Evolutionary conservation across 306 rosid species (phyloP), one percentile per base, ranked within the genome.

Genomic region (Abrus pulchellus): DNA sequence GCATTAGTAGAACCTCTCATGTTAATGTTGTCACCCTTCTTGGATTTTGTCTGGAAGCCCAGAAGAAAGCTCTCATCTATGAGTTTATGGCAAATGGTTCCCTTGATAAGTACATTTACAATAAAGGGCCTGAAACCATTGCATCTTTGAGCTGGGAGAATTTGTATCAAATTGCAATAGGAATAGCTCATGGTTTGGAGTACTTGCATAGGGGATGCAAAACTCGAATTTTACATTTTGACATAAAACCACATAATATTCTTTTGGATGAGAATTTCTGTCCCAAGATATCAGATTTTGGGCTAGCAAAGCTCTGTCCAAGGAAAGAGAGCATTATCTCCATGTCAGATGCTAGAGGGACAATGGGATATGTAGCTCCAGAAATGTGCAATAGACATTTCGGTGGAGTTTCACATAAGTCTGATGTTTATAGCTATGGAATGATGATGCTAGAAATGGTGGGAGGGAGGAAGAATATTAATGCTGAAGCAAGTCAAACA

Each of bases 341-440:
- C 5, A 2, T 62, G 6, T 62, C 29, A 2, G 29, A 62, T 62
- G 0, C 11, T 2, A 34, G 68, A 62, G 68, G 68, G 0, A 62
- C 68, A 62, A 12, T 62, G 10, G 68, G 68, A 2, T 62, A 62
- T 62, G 4, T 34, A 6, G 68, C 68, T 34, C 68, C 68, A 6
- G 47, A 62, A 62, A 6, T 36, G 68, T 0, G 4, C 1, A 62
- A 6, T 13, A 62, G 29, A 62, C 81, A 53, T 54, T 75, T 84
- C 32, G 88, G 88, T 20, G 68, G 62, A 71, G 88, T 84, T 3
- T 87, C 88, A 0, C 69, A 69, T 1, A 87, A 87, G 67, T 82
- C 86, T 0, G 81, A 87, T 61, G 90, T 84, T 2, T 84, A 84
- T 45, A 84, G 85, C n/a, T 74, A 55, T 74, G 68, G 78, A 10